Evolutionary conservation across 192 early-diverging fungal species (phyloP).

Genomic region (Entrophospora sp.): DNA sequence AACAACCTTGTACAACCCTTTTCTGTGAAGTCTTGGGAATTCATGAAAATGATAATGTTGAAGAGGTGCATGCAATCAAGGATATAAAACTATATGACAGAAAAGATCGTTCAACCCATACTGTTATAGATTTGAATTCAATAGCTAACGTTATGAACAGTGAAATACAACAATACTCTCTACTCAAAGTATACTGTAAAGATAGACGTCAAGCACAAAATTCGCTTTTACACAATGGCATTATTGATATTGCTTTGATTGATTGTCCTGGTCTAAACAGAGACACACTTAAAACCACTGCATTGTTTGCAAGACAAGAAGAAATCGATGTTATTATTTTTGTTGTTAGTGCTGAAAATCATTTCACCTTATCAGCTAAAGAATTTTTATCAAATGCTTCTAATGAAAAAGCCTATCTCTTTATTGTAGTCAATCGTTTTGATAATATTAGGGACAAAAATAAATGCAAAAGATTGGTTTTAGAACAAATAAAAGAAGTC

Average conservation of each 20-base stretch:
- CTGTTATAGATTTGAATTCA: slow-evolving; percentile 54
- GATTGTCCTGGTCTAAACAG: slow-evolving; percentile 98
- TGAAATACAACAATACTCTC: slow-evolving; percentile 73
- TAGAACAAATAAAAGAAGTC: slow-evolving; percentile 94
- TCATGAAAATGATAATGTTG: slow-evolving; percentile 76
- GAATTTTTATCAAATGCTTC: slow-evolving; percentile 95
- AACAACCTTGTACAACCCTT: slow-evolving; percentile 94
- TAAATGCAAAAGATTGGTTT: slow-evolving; percentile 85
- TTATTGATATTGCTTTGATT: slow-evolving; percentile 93
- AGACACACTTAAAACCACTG: slow-evolving; percentile 95
- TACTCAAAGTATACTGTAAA: slow-evolving; percentile 88
- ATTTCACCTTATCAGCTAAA: slow-evolving; percentile 95
- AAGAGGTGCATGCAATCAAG: slow-evolving; percentile 88
- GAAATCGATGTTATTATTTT: slow-evolving; percentile 99
- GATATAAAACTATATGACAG: slow-evolving; percentile 61
- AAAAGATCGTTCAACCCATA: slow-evolving; percentile 61
- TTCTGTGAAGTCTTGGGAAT: slow-evolving; percentile 96
- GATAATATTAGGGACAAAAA: slow-evolving; percentile 92
- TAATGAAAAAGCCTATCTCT: slow-evolving; percentile 98
- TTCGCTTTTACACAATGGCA: slow-evolving; percentile 87
- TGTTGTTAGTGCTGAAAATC: slow-evolving; percentile 98
- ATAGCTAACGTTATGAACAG: slow-evolving; percentile 72
- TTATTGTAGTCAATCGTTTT: slow-evolving; percentile 97
- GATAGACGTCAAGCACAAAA: slow-evolving; percentile 56
- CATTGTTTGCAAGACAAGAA: slow-evolving; percentile 94